A percentile compares a stretch with the other conserved stretches of the same genome.
phyloP scores from a whole-genome alignment of 1,284 basidiomycete species.

The Farysia itapuensis region DNA sequence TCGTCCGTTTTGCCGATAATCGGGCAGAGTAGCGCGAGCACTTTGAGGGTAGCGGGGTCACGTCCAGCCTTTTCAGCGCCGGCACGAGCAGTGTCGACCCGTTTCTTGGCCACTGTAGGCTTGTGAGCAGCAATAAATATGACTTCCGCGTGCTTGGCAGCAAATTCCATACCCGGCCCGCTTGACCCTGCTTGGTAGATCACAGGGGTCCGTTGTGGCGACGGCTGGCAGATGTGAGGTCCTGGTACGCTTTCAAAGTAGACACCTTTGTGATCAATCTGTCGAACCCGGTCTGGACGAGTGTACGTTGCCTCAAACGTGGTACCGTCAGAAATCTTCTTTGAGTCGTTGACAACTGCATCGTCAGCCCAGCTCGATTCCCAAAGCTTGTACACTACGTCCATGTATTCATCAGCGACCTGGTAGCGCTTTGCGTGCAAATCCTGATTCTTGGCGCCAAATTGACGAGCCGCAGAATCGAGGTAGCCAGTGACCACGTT shows the following conservation, averaged over 20 bases:
- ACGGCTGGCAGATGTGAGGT: constrained; percentile 59
- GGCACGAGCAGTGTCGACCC: constrained; percentile 45
- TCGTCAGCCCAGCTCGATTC: constrained; percentile 60
- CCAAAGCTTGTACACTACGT: constrained; percentile 61
- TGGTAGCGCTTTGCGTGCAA: constrained; percentile 50
- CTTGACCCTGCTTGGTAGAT: constrained; percentile 60
- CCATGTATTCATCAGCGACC: constrained; percentile 53
- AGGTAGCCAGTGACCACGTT: constrained; percentile 61
- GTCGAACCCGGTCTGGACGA: constrained; percentile 48
- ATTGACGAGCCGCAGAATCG: constrained; percentile 57
- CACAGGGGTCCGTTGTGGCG: constrained; percentile 56
- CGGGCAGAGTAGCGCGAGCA: constrained; percentile 52
- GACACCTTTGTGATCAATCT: constrained; percentile 57
- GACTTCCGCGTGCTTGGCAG: constrained; percentile 59
- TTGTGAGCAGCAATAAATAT: constrained; percentile 59
- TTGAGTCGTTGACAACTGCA: constrained; percentile 45
- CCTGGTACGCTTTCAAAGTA: constrained; percentile 56
- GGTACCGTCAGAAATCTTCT: no score
- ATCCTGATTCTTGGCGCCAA: constrained; percentile 47
- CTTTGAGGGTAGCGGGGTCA: constrained; percentile 51
- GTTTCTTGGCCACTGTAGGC: constrained; percentile 46
- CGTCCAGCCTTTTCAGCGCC: constrained; percentile 46
- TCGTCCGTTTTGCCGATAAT: constrained; percentile 56
- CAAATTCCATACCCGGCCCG: constrained; percentile 56
- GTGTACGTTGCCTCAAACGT: constrained; percentile 51